A percentile compares a stretch with the other conserved stretches of the same genome.
Evolutionary conservation across 2,329 filamentous ascomycete genomes (phyloP).

Genomic region (Lecanicillium sp.): DNA sequence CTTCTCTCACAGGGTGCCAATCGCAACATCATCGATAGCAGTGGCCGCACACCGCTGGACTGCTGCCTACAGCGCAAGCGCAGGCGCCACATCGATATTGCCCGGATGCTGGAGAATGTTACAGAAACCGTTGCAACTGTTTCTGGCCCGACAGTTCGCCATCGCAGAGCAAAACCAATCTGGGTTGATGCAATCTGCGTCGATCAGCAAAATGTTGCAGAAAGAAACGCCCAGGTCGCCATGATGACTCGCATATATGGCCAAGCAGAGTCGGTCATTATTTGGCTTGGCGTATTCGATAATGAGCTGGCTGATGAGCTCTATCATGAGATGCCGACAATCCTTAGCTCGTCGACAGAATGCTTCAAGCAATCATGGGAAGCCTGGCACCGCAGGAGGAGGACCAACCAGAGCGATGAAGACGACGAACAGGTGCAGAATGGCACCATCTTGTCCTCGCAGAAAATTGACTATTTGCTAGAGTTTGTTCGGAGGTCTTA

Average conservation of each 20-base stretch:
- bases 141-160: conserved; percentile 1
- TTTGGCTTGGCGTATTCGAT: conserved; percentile 12
- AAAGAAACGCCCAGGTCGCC: conserved; percentile 15
- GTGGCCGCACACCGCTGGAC: conserved; percentile 9
- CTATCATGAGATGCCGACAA: conserved; percentile 5
- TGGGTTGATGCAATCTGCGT: conserved; percentile 20
- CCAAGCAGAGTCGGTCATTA: conserved; percentile 8
- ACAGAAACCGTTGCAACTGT: not conserved
- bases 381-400: conserved; percentile 10
- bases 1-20: conserved; percentile 5
- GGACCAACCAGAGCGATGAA: not conserved
- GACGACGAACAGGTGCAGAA: conserved; percentile 11
- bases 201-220: conserved; percentile 14
- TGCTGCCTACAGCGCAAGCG: conserved; percentile 12
- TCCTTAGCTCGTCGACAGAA: not conserved
- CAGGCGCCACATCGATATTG: conserved; percentile 5
- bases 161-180: conserved; percentile 5
- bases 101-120: not conserved
- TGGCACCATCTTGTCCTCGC: not conserved
- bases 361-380: conserved; percentile 11
- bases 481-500: conserved; percentile 11
- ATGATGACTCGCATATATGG: conserved; percentile 18
- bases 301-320: not conserved
- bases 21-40: conserved; percentile 3
- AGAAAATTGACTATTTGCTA: not conserved